Evolutionary conservation across 768 basidiomycete genomes (phyloP), one percentile per base, ranked within the genome.

Genomic region (Termitomyces titanicus): DNA sequence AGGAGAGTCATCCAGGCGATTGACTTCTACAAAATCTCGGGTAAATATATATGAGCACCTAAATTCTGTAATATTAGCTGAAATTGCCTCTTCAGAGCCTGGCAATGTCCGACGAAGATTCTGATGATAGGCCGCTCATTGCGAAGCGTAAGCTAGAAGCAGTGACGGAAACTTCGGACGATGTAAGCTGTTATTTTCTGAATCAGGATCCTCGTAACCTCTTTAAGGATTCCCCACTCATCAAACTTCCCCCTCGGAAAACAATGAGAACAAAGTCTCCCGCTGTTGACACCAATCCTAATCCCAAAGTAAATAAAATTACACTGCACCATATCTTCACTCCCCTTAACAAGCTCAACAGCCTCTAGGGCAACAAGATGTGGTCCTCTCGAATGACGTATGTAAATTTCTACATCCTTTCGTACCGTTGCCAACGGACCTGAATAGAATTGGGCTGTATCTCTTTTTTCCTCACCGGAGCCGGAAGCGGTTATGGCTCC

Each of bases 71-170:
- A 13, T 27, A 10, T 37, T 8, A 12, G 18, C 18, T 43, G 12
- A 39, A 9, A 13, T 24, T 43, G 8, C 33, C n/a, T 12, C 34
- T 40, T n/a, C 31, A 64, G 63, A 54, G 55, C 39, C 31, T 57
- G 20, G 45, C 55, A 2, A 37, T 37, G n/a, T 54, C 61, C 24
- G 60, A 53, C 7, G 33, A 54, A 12, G 49, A 37, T 20, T 60
- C 61, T 8, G 59, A 56, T 25, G 59, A 57, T 43, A 46, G 40
- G 22, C 61, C 59, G 9, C 56, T 62, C 29, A 40, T 47, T 15
- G n/a, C 44, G 13, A 60, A 60, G 44, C 55, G 56, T n/a, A 57
- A 61, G 29, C 22, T 34, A n/a, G 34, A 35, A n/a, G 31, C 37
- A 42, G 40, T 4, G 22, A 6, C 22, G 10, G 54, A 59, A 40